Evolutionary conservation across 441 rosid genomes (phyloP).

Genomic region (Viola pubescens): DNA sequence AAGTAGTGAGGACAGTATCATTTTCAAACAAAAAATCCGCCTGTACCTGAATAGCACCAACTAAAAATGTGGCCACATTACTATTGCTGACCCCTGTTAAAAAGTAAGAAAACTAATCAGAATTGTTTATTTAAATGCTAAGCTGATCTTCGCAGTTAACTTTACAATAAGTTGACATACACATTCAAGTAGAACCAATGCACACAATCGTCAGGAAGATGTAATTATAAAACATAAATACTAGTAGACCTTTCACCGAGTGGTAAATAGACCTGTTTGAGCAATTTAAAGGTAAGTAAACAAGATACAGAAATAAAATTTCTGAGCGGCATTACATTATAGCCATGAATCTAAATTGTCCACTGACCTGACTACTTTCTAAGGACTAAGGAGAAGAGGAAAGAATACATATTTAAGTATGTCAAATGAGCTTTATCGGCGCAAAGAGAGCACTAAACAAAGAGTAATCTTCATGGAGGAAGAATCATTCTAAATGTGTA

Average conservation of each 20-base stretch:
- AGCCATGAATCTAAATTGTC: too few relatives aligned
- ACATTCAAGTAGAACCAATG: constrained; percentile 4
- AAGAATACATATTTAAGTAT: neutral
- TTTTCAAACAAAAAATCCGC: neutral
- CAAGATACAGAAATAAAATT: too few relatives aligned
- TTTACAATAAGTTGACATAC: neutral
- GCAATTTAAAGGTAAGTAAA: constrained; percentile 1
- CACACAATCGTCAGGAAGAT: neutral
- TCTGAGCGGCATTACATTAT: too few relatives aligned
- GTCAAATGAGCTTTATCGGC: neutral
- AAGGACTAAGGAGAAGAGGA: neutral
- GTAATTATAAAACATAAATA: neutral
- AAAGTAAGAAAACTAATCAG: constrained; percentile 16
- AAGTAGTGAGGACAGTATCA: neutral
- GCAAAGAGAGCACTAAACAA: neutral
- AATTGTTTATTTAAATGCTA: constrained; percentile 5
- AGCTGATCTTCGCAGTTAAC: constrained; percentile 1
- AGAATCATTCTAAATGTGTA: constrained; percentile 1
- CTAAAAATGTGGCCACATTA: constrained; percentile 67
- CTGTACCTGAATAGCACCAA: constrained; percentile 83
- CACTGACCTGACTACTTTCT: too few relatives aligned
- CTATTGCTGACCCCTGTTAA: constrained; percentile 70
- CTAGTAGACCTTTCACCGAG: neutral
- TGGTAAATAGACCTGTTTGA: neutral
- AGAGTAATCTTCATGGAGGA: constrained; percentile 1